phyloP scores from a whole-genome alignment of 345 rosid genomes.

The Combretum micranthum region DNA sequence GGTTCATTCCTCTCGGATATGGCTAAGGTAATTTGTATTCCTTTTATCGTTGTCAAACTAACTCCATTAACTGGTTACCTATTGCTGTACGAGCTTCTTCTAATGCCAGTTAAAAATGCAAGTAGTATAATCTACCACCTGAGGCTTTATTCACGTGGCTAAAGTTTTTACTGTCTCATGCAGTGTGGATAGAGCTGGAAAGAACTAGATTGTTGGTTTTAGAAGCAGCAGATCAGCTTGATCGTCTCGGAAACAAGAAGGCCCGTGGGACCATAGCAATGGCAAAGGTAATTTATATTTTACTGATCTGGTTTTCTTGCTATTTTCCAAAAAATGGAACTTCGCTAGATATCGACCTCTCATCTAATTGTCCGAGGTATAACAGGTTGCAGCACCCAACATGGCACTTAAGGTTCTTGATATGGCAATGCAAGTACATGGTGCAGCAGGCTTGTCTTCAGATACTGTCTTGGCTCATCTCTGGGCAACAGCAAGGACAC shows the following conservation, averaged over 20 bases:
- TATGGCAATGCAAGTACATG: conserved; percentile 89
- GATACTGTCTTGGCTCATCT: conserved; percentile 81
- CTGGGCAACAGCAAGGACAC: conserved; percentile 83
- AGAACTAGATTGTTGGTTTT: conserved; percentile 74
- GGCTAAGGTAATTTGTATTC: conserved; percentile 74
- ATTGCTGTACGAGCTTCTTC: too few species aligned
- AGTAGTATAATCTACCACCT: too few species aligned
- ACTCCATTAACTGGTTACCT: too few species aligned
- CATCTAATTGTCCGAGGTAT: not conserved
- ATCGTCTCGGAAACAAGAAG: conserved; percentile 80
- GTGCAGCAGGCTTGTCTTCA: conserved; percentile 72
- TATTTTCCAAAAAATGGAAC: not conserved
- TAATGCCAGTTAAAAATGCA: too few species aligned
- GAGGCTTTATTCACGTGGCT: not conserved
- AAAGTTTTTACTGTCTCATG: conserved; percentile 6
- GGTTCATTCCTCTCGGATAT: conserved; percentile 83
- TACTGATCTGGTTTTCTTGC: not conserved
- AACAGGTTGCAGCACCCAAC: conserved; percentile 92
- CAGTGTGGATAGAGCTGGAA: conserved; percentile 84
- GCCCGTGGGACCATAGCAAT: conserved; percentile 80
- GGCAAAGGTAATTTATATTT: conserved; percentile 59
- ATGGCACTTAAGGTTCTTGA: conserved; percentile 87
- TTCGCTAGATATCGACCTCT: not conserved
- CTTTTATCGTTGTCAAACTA: too few species aligned
- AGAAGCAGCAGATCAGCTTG: conserved; percentile 92